Base-by-base conservation (phyloP, 805 yeast species). In the Scheffersomyces coipomensis region DNA sequence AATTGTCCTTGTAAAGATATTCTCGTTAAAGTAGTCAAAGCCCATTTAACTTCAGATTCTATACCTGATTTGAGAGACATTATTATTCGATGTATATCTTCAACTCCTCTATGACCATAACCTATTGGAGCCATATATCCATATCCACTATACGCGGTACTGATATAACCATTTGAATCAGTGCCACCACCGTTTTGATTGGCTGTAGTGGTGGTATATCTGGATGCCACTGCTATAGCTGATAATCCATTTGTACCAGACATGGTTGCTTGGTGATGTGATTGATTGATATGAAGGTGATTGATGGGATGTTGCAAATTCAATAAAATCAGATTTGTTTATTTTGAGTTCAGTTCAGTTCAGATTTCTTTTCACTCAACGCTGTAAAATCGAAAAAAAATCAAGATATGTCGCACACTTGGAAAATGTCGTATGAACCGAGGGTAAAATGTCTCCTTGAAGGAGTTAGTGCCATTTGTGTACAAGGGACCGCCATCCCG, bases 31-130 rank as follows among this genome's bases (percentile, higher is more conserved):
- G 81, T 76, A 34, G 75, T 71, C 40, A 87, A 61, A 3, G 91
- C 83, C 81, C 89, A 85, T 49, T 78, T 79, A 18, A 83, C 72
- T 55, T 88, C 96, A 23, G 75, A 72, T 13, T 71, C 76, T 18
- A 88, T 62, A 1, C 81, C 84, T 15, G 84, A 76, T 43, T 73
- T 70, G 43, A 88, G 72, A 3, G 93, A 80, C 80, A 88, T 74
- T 47, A 74, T 73, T 52, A 88, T 78, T 44, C 96, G 73, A 10
- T 75, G 73, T 46, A 83, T 60, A 38, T 79, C 79, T 34, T 81
- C 79, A 4, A 79, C 75, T 12, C 95, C 95, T 44, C 72, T 71
- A 39, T 67, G 64, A 3, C 57, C 60, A 8, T 52, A 46, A 21
- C 66, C 65, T 8, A 43, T 40, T n/a, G 49, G 49, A 19, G 26